Base-by-base conservation (phyloP, 2,329 filamentous ascomycete species). In the Colletotrichum eleusines region DNA sequence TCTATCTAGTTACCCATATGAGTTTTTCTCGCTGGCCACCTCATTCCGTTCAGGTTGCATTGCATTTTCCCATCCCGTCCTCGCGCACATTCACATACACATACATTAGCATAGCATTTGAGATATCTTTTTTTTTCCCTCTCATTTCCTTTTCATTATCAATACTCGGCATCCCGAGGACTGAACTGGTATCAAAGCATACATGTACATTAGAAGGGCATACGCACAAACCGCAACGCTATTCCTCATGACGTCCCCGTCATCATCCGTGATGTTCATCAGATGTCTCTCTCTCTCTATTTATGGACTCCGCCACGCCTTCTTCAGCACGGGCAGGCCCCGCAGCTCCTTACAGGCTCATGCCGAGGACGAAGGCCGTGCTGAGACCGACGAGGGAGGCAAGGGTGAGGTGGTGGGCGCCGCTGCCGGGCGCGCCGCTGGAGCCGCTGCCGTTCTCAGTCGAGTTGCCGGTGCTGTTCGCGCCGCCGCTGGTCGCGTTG, bases 371-470 rank as follows among this genome's bases (percentile, higher is more conserved):
- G 66, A 85, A 83, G 5, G 76, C 75, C 66, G 79, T 75, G 20
- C 81, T 79, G 55, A 87, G 72, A 12, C 78, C 83, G 23, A 80
- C 78, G 9, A 81, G 77, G 20, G 78, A 77, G 23, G 78, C 74
- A 68, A 86, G 66, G 5, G 78, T 76, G 46, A 69, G 76, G 16
- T 31, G n/a, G n/a, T 46, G 48, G 23, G 77, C 74, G 20, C 75
- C 71, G 18, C 71, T 61, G 14, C 72, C 69, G 28, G 73, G 46
- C 0, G 75, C 59, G 7, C 68, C 78, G 12, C 66, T 70, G 54
- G 59, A 61, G 48, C 65, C 26, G 11, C 54, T 54, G 0, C 26
- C 26, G 12, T 54, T 60, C 0, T 33, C 23, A 42, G 69, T 72
- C 26, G 69, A 69, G 51, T 72, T 60, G 55, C 72, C 68, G 20